Evolutionary conservation across 805 yeast species (phyloP).

Genomic region (Candida odintsovae): DNA sequence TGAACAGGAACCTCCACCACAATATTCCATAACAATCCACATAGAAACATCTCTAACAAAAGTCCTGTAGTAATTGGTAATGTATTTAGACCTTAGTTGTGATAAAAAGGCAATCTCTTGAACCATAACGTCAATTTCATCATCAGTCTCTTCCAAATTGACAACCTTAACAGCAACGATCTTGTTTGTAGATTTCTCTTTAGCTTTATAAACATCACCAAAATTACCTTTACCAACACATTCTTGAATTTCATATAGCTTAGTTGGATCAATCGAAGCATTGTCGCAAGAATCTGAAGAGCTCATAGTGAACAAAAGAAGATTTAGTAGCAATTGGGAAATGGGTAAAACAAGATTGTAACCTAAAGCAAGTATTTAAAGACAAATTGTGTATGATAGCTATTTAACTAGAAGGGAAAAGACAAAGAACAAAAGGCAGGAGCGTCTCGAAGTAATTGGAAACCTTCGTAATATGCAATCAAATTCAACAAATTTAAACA

Average conservation of each 20-base stretch:
- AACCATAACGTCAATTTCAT: constrained; percentile 62
- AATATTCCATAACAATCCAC: constrained; percentile 92
- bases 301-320: background rate
- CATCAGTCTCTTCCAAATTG: constrained; percentile 72
- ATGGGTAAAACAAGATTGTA: background rate
- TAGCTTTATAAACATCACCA: constrained; percentile 78
- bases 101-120: constrained; percentile 78
- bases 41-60: constrained; percentile 58
- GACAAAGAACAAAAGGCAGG: background rate
- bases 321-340: background rate
- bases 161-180: constrained; percentile 84
- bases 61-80: constrained; percentile 64
- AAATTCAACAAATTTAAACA: too few relatives aligned
- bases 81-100: constrained; percentile 50
- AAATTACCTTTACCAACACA: constrained; percentile 82
- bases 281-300: background rate
- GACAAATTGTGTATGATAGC: background rate
- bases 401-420: background rate
- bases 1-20: constrained; percentile 91
- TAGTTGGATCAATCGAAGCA: constrained; percentile 19
- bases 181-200: constrained; percentile 25
- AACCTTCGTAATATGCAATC: background rate
- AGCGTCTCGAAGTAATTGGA: background rate
- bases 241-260: constrained; percentile 33
- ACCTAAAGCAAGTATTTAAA: background rate